Percentiles rank a stretch among this genome's conserved stretches.
Evolutionary conservation across 371 early-diverging fungal species (phyloP).

Genomic region (Sporodiniella umbellata): DNA sequence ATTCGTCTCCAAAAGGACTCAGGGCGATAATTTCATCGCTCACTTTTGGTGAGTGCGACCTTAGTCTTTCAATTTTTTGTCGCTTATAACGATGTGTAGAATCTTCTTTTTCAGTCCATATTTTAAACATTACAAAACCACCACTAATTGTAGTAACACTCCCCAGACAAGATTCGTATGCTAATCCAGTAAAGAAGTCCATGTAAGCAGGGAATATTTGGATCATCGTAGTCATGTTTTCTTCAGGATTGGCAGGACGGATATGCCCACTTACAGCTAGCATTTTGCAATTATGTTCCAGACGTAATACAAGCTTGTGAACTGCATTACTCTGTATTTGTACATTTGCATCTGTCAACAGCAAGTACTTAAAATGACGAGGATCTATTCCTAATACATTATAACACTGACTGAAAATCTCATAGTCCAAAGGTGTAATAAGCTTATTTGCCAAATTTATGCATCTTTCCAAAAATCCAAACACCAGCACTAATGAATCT

Average conservation of each 20-base stretch:
- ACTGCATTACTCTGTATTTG: constrained; percentile 38
- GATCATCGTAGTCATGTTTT: constrained; percentile 44
- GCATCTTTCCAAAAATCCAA: constrained; percentile 46
- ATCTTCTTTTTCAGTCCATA: constrained; percentile 32
- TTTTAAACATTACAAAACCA: constrained; percentile 43
- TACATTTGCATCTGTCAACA: constrained; percentile 46
- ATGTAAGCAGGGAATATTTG: constrained; percentile 47
- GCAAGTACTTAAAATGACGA: constrained; percentile 40
- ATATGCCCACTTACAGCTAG: constrained; percentile 48
- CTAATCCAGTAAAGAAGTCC: constrained; percentile 35
- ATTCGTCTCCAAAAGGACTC: constrained; percentile 19
- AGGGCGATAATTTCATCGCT: constrained; percentile 34
- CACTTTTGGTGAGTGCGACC: constrained; percentile 19
- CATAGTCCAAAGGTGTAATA: constrained; percentile 45
- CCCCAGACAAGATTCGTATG: constrained; percentile 42
- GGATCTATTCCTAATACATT: constrained; percentile 46
- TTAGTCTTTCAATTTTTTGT: not conserved
- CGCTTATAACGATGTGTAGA: not conserved
- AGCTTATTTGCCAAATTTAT: constrained; percentile 36
- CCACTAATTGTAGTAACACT: constrained; percentile 42
- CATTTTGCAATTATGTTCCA: constrained; percentile 36
- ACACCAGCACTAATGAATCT: constrained; percentile 36
- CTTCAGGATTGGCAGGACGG: constrained; percentile 46
- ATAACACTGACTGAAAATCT: constrained; percentile 44
- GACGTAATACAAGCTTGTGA: constrained; percentile 25